A percentile compares a stretch with the other conserved stretches of the same genome.
phyloP scores from a whole-genome alignment of 2,329 filamentous ascomycete genomes.

The Pyricularia pennisetigena region DNA sequence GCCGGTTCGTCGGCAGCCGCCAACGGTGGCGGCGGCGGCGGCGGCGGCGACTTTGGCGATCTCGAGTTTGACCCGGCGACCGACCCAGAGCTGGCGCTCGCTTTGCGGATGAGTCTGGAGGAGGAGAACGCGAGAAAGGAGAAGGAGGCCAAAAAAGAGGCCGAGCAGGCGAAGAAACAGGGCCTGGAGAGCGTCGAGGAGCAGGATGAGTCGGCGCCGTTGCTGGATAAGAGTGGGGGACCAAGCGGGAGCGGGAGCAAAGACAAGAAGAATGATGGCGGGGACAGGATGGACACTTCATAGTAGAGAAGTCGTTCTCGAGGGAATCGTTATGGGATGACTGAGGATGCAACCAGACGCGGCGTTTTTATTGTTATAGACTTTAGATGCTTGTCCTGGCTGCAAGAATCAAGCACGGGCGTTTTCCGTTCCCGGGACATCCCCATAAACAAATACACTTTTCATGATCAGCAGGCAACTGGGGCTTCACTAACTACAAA shows the following conservation, averaged over 20 bases:
- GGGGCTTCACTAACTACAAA: neutral
- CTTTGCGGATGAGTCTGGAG: slow-evolving; percentile 94
- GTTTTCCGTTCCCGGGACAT: neutral
- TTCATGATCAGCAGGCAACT: neutral
- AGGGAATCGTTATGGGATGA: neutral
- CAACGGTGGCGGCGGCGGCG: slow-evolving; percentile 43
- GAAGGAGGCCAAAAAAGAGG: slow-evolving; percentile 69
- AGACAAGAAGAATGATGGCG: slow-evolving; percentile 39
- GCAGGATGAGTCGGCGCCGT: slow-evolving; percentile 57
- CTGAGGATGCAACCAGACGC: neutral
- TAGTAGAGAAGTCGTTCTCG: slow-evolving; percentile 23
- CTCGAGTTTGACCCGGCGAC: slow-evolving; percentile 86
- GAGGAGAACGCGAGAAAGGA: slow-evolving; percentile 94
- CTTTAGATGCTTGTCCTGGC: neutral
- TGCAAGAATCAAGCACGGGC: neutral
- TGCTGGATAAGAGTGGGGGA: slow-evolving; percentile 55
- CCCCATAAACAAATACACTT: neutral
- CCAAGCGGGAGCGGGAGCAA: slow-evolving; percentile 48
- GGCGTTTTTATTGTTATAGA: neutral
- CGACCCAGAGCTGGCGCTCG: slow-evolving; percentile 89
- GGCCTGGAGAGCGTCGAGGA: slow-evolving; percentile 71
- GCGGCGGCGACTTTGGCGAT: slow-evolving; percentile 58
- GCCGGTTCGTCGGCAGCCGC: slow-evolving; percentile 51
- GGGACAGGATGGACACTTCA: slow-evolving; percentile 88
- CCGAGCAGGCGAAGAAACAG: slow-evolving; percentile 43